A percentile compares a stretch with the other conserved stretches of the same genome.
These are phyloP conservation scores for Yamadazyma takamatsuzukensis DNA, from an alignment of 805 yeast species.

Conservation along the genomic window DNA sequence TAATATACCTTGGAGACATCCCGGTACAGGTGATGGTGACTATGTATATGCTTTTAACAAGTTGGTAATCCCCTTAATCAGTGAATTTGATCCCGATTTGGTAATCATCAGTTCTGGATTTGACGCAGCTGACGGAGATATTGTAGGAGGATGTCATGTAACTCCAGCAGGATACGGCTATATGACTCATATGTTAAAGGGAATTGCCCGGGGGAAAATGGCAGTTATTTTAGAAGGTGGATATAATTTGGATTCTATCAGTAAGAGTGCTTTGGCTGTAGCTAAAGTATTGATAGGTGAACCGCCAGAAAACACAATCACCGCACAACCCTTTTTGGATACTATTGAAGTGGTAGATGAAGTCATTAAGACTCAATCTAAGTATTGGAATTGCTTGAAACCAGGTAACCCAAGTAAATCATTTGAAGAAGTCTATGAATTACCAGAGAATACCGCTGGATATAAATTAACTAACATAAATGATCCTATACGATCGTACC, in stretches of 20 bases:
- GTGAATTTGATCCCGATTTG: slow-evolving; percentile 89
- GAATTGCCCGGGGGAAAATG: slow-evolving; percentile 81
- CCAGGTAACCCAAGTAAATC: slow-evolving; percentile 53
- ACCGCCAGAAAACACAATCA: slow-evolving; percentile 79
- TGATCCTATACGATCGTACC: slow-evolving; percentile 74
- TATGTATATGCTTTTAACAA: slow-evolving; percentile 86
- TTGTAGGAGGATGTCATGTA: slow-evolving; percentile 94
- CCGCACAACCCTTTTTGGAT: slow-evolving; percentile 65
- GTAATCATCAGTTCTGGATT: slow-evolving; percentile 93
- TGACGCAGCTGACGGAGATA: slow-evolving; percentile 98
- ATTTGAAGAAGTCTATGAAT: slow-evolving; percentile 38
- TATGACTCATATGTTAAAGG: slow-evolving; percentile 88
- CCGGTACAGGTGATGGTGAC: slow-evolving; percentile 94
- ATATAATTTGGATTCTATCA: slow-evolving; percentile 86
- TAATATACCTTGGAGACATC: slow-evolving; percentile 90
- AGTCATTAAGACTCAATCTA: slow-evolving; percentile 75
- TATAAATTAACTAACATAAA: slow-evolving; percentile 50
- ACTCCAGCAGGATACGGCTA: slow-evolving; percentile 95
- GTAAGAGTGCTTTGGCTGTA: slow-evolving; percentile 86
- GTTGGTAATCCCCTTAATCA: slow-evolving; percentile 81
- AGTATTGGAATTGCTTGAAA: slow-evolving; percentile 81
- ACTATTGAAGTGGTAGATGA: slow-evolving; percentile 78
- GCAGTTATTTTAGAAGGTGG: slow-evolving; percentile 96
- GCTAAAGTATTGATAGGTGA: slow-evolving; percentile 91
- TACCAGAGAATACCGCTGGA: slow-evolving; percentile 19